These are phyloP conservation scores for Clavulina sp. DNA, from an alignment of 768 basidiomycete species.

Conservation along the genomic window DNA sequence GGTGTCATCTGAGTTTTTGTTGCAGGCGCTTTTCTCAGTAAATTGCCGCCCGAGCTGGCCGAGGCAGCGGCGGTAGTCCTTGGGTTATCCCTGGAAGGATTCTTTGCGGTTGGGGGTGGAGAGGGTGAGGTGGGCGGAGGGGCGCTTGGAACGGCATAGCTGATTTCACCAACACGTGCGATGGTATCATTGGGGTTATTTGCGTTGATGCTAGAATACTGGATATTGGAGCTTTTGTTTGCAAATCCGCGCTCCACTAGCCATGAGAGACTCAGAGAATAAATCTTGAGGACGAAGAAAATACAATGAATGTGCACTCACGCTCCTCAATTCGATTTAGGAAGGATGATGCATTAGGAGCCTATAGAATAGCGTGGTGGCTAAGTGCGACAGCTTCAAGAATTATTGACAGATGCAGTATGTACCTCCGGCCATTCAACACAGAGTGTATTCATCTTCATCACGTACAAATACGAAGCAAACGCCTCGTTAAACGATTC, in stretches of 20 bases:
- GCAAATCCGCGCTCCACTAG: constrained; percentile 18
- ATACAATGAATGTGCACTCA: constrained; percentile 21
- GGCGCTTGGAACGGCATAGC: neutral
- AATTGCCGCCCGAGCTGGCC: too few species aligned
- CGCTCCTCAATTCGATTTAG: constrained; percentile 35
- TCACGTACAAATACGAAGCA: constrained; percentile 75
- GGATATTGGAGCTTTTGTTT: constrained; percentile 28
- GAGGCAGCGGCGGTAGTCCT: too few species aligned
- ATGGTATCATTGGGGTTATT: too few species aligned
- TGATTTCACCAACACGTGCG: constrained; percentile 1
- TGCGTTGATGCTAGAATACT: too few species aligned
- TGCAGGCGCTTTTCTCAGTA: constrained; percentile 32
- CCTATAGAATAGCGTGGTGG: neutral
- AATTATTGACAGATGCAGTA: constrained; percentile 6
- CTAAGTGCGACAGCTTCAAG: neutral
- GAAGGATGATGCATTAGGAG: constrained; percentile 30
- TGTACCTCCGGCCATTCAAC: constrained; percentile 78
- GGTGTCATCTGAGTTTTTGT: constrained; percentile 50
- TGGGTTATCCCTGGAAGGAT: constrained; percentile 26
- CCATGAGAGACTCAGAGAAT: neutral
- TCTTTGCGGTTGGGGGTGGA: constrained; percentile 16
- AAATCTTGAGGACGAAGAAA: constrained; percentile 1
- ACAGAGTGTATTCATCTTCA: constrained; percentile 92
- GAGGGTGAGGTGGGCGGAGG: constrained; percentile 22
- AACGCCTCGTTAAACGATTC: constrained; percentile 85